A percentile compares a stretch with the other conserved stretches of the same genome.
Conservation (phyloP, 345 rosid species). For the Excoecaria cochinchinensis region DNA sequence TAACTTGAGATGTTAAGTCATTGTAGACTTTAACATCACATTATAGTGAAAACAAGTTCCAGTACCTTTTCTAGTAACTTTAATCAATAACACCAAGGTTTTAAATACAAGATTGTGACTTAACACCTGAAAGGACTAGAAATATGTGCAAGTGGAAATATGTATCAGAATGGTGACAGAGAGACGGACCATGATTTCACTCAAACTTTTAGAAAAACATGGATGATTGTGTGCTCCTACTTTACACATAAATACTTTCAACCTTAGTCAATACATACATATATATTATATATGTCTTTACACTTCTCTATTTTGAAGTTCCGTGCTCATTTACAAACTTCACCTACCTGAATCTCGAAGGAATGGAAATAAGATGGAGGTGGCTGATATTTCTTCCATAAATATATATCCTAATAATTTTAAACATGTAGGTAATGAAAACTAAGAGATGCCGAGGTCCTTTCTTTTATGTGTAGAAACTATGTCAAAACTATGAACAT, state of each 20-base stretch:
- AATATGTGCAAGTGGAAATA: neutral
- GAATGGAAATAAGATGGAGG: too few species aligned
- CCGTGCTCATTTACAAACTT: neutral
- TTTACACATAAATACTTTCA: neutral
- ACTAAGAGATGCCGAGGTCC: too few species aligned
- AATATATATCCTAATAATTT: neutral
- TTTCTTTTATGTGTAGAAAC: too few species aligned
- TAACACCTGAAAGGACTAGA: neutral
- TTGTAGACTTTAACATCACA: neutral
- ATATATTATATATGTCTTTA: neutral
- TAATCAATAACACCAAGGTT: neutral
- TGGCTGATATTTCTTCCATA: neutral
- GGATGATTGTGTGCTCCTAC: too few species aligned
- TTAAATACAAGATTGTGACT: neutral
- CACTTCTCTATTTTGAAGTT: neutral
- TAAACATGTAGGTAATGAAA: too few species aligned
- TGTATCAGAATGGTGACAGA: neutral
- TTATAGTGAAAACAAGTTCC: neutral
- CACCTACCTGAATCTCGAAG: too few species aligned
- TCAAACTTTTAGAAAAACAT: too few species aligned
- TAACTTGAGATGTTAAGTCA: neutral
- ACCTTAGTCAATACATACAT: neutral
- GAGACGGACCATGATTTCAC: neutral
- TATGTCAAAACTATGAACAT: too few species aligned
- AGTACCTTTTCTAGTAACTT: neutral